Percentiles rank a stretch among this genome's conserved stretches.
These are phyloP conservation scores for Aspergillus calidoustus DNA, from an alignment of 2,329 filamentous ascomycete species.

Conservation along the genomic window DNA sequence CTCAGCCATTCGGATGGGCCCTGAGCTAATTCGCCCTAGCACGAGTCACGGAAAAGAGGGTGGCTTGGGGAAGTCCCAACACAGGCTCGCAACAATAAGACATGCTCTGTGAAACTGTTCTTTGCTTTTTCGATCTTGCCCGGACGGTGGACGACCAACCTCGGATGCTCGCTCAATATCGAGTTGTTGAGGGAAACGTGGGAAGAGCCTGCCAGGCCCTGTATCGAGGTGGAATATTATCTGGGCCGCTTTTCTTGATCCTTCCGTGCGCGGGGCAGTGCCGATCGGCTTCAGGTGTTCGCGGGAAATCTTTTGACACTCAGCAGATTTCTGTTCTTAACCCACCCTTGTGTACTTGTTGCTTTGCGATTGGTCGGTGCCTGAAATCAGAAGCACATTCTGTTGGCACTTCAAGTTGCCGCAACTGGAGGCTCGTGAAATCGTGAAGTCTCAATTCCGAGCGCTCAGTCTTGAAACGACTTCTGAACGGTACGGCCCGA, in stretches of 20 bases:
- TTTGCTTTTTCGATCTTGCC: conserved; percentile 5
- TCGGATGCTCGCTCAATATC: conserved; percentile 2
- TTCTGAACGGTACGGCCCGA: conserved; percentile 9
- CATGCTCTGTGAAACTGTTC: conserved; percentile 14
- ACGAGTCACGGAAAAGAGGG: not conserved
- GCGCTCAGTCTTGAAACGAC: not conserved
- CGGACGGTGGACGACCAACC: not conserved
- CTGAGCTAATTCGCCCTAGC: not conserved
- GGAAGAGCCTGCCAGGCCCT: not conserved
- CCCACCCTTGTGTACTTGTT: not conserved
- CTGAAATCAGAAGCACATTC: not conserved
- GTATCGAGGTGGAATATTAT: not conserved
- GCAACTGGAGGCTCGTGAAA: not conserved
- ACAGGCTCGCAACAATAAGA: not conserved
- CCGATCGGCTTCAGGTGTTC: conserved; percentile 16
- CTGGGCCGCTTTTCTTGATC: conserved; percentile 15
- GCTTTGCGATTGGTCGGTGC: not conserved
- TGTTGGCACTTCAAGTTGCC: not conserved
- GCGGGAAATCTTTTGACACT: not conserved
- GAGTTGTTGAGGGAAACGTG: not conserved
- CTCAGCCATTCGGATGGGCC: not conserved
- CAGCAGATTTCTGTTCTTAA: not conserved
- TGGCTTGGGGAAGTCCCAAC: conserved; percentile 1
- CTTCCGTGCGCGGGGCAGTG: conserved; percentile 16
- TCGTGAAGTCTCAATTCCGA: not conserved